phyloP scores from a whole-genome alignment of 2,329 filamentous ascomycete species.

The Aspergillus brunneoviolaceus region DNA sequence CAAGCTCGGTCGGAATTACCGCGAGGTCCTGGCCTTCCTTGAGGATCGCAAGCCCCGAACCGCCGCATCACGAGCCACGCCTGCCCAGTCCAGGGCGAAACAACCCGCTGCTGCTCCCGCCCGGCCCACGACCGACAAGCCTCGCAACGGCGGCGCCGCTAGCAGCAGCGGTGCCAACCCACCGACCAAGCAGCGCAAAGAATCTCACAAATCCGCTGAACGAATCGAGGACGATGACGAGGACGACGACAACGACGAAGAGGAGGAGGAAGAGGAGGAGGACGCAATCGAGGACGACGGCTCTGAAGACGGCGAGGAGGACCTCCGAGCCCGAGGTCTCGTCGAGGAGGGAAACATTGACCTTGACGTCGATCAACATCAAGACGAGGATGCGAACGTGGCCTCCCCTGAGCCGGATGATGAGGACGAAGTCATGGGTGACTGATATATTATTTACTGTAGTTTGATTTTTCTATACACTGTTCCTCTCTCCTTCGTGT shows the following conservation, averaged over 20 bases:
- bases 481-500: background rate
- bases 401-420: constrained; percentile 34
- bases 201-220: constrained; percentile 39
- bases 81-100: constrained; percentile 35
- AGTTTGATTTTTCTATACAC: constrained; percentile 8
- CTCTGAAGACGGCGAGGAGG: constrained; percentile 44
- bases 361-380: constrained; percentile 29
- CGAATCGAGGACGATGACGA: constrained; percentile 47
- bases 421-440: constrained; percentile 46
- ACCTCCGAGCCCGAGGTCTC: constrained; percentile 36
- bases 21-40: constrained; percentile 76
- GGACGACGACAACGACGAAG: constrained; percentile 36
- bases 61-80: constrained; percentile 11
- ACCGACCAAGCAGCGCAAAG: constrained; percentile 10
- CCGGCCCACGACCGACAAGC: constrained; percentile 10
- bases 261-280: constrained; percentile 32
- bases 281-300: constrained; percentile 12
- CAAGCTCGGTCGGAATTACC: constrained; percentile 81
- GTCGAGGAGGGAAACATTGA: constrained; percentile 35
- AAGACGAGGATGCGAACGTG: constrained; percentile 18
- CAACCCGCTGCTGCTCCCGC: constrained; percentile 16
- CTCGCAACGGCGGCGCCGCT: constrained; percentile 11
- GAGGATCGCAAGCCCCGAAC: constrained; percentile 61
- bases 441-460: constrained; percentile 21
- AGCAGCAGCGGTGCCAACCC: constrained; percentile 5